Percentiles rank a stretch among this genome's conserved stretches.
phyloP scores from a whole-genome alignment of 371 early-diverging fungal species.

The Basidiobolus heterosporus region DNA sequence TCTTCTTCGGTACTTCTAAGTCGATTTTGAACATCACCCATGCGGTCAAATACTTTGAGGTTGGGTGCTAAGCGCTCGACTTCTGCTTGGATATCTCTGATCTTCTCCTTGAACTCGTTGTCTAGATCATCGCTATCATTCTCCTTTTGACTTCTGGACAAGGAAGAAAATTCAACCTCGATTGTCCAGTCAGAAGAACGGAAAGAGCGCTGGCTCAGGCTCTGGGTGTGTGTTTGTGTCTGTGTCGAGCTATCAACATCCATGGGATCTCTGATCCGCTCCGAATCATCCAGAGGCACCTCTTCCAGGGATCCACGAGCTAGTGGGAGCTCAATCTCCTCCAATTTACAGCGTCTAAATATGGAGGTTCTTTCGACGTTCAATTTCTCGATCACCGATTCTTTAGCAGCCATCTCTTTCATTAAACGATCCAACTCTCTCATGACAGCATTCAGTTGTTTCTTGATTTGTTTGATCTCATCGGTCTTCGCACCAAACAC shows the following conservation, averaged over 20 bases:
- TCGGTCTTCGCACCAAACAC: slow-evolving; percentile 19
- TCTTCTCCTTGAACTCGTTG: slow-evolving; percentile 44
- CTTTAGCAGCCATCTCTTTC: slow-evolving; percentile 45
- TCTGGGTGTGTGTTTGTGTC: too few relatives aligned
- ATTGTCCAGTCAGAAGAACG: slow-evolving; percentile 24
- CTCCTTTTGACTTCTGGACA: slow-evolving; percentile 16
- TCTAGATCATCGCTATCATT: slow-evolving; percentile 10
- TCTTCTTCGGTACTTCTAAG: slow-evolving; percentile 60
- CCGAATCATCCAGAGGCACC: slow-evolving; percentile 38
- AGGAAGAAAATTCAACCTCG: slow-evolving; percentile 13
- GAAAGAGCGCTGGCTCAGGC: not conserved
- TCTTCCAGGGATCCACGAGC: slow-evolving; percentile 44
- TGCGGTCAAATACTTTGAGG: slow-evolving; percentile 66
- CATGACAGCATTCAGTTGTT: slow-evolving; percentile 32
- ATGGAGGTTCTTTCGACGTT: slow-evolving; percentile 59
- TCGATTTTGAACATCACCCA: slow-evolving; percentile 66
- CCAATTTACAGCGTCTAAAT: slow-evolving; percentile 75
- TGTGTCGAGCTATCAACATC: too few relatives aligned
- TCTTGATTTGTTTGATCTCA: slow-evolving; percentile 35
- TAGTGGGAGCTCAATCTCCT: slow-evolving; percentile 76
- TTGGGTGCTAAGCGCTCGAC: slow-evolving; percentile 83
- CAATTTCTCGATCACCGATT: slow-evolving; percentile 55
- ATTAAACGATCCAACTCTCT: slow-evolving; percentile 44
- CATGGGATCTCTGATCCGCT: too few relatives aligned
- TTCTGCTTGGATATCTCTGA: slow-evolving; percentile 42